Base-by-base conservation (phyloP, 495 filamentous ascomycete genomes). In the Tuber borchii region DNA sequence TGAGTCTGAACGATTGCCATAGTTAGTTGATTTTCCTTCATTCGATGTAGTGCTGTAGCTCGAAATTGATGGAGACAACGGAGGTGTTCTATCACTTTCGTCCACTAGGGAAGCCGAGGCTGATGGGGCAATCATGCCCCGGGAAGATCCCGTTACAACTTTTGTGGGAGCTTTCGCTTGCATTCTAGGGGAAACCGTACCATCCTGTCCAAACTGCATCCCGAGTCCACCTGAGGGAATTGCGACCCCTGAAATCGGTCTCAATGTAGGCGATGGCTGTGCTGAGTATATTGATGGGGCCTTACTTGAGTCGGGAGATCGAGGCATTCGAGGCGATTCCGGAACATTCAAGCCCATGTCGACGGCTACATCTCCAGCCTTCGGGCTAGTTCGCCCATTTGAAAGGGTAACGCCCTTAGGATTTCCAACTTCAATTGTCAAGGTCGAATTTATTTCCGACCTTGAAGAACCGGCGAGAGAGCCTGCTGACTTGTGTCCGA, bases 401-500 rank as follows among this genome's bases (percentile, higher is more conserved):
- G 42, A 40, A 17, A 40, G 6, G 14, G 72, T 40, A n/a, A n/a
- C 22, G 51, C 45, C 37, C 26, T 42, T 74, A 37, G 75, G 71
- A 56, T 81, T 81, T 44, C 78, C 79, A 72, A 81, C 77, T 26
- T 81, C 79, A n/a, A 81, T 80, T 17, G 79, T 79, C 42, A 81
- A 74, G 48, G 76, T 44, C 16, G 77, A 78, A 61, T 75, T 77
- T 12, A 75, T 77, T n/a, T 75, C 69, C 5, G 56, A 65, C 2
- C 56, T 65, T 39, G 75, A 78, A 51, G 61, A 46, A 14, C 51
- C 42, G 42, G 31, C 34, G 39, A 42, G 22, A 34, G 71, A 74
- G 16, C 31, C 40, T 16, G 71, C 39, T 37, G 75, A 73, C 43
- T 73, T 71, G 22, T 82, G 77, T 6, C 80, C 80, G 31, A 82